These are phyloP conservation scores for Plasmodium vinckei DNA, from an alignment of 169 alveolate genomes.

Conservation along the genomic window DNA sequence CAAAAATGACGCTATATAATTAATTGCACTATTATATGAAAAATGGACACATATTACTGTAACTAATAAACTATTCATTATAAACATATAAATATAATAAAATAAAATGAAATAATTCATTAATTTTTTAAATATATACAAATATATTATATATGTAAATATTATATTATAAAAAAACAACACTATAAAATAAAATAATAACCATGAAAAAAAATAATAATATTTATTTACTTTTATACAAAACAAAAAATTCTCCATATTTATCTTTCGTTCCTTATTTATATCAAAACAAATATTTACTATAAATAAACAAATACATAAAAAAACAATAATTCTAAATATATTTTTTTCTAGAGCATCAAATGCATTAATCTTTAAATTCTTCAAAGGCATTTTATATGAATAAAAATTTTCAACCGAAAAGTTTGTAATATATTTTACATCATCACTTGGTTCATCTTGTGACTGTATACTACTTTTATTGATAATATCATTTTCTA, in stretches of 20 bases:
- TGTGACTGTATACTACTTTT: background rate
- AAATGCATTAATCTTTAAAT: conserved; percentile 51
- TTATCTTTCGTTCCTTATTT: conserved; percentile 48
- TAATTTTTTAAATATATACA: conserved; percentile 10
- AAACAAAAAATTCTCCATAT: conserved; percentile 49
- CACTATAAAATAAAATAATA: conserved; percentile 40
- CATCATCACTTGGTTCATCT: background rate
- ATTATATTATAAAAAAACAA: conserved; percentile 45
- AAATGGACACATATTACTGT: conserved; percentile 65
- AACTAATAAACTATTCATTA: conserved; percentile 49
- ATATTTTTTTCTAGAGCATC: conserved; percentile 64
- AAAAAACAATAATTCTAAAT: conserved; percentile 38
- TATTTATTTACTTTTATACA: conserved; percentile 66
- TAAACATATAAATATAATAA: conserved; percentile 18
- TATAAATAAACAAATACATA: conserved; percentile 58
- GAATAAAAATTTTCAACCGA: conserved; percentile 28
- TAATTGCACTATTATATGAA: conserved; percentile 43
- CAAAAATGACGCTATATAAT: conserved; percentile 62
- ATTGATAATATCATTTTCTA: background rate
- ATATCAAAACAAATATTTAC: conserved; percentile 55
- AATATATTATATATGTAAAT: conserved; percentile 34
- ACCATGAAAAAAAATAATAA: conserved; percentile 64
- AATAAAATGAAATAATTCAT: conserved; percentile 41
- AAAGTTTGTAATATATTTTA: conserved; percentile 2
- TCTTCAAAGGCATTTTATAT: conserved; percentile 36